These are phyloP conservation scores for Didymella sp. DNA, from an alignment of 2,329 filamentous ascomycete species.

Conservation along the genomic window DNA sequence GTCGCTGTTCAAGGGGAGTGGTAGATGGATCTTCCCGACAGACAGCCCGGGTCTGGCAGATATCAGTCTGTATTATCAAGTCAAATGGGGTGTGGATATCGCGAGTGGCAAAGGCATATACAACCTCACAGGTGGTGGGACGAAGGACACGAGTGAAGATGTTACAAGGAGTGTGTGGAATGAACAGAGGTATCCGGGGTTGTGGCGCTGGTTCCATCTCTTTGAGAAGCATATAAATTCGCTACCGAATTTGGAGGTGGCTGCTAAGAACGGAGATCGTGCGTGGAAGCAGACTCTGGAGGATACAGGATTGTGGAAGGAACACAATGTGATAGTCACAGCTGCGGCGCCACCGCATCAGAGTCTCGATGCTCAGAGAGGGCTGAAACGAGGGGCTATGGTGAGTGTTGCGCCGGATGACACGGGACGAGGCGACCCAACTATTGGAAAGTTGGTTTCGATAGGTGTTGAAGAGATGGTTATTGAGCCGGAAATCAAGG, in stretches of 20 bases:
- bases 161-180: slow-evolving; percentile 47
- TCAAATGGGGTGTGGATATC: slow-evolving; percentile 51
- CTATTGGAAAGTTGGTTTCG: slow-evolving; percentile 46
- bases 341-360: neutral
- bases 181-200: slow-evolving; percentile 45
- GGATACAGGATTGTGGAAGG: neutral
- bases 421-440: slow-evolving; percentile 50
- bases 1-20: slow-evolving; percentile 34
- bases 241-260: slow-evolving; percentile 37
- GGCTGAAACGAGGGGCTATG: slow-evolving; percentile 38
- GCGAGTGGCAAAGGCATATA: slow-evolving; percentile 44
- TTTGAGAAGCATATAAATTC: slow-evolving; percentile 44
- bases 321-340: neutral
- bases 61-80: slow-evolving; percentile 49
- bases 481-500: slow-evolving; percentile 42
- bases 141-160: slow-evolving; percentile 29
- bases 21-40: slow-evolving; percentile 50
- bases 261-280: slow-evolving; percentile 18
- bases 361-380: slow-evolving; percentile 24
- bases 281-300: neutral
- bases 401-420: slow-evolving; percentile 52
- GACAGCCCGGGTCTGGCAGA: slow-evolving; percentile 46
- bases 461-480: slow-evolving; percentile 52
- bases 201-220: slow-evolving; percentile 47
- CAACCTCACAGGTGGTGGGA: slow-evolving; percentile 48